These are phyloP conservation scores for Staphylotrichum longicolle DNA, from an alignment of 495 filamentous ascomycete species.

Conservation along the genomic window DNA sequence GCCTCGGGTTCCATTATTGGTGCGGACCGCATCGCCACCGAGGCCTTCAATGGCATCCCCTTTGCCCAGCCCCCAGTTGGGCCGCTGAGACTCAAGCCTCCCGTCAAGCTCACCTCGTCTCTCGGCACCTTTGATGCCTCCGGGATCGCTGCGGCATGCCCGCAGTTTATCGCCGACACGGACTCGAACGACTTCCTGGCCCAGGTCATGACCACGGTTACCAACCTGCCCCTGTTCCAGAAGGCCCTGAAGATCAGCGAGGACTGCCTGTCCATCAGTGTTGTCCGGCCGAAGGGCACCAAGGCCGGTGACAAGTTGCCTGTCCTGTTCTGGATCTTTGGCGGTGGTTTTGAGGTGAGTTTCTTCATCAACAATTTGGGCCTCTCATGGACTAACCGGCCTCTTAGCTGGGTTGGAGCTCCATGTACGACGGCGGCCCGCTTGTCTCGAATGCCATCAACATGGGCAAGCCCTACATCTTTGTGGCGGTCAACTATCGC, in stretches of 20 bases:
- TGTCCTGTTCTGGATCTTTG: conserved; percentile 73
- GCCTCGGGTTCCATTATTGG: conserved; percentile 55
- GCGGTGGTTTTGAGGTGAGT: conserved; percentile 61
- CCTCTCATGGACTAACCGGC: no score
- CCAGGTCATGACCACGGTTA: conserved; percentile 52
- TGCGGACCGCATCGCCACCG: conserved; percentile 26
- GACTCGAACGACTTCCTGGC: conserved; percentile 40
- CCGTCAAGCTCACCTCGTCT: conserved; percentile 40
- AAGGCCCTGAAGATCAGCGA: conserved; percentile 49
- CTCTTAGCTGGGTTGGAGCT: conserved; percentile 45
- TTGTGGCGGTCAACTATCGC: conserved; percentile 64
- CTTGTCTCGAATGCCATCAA: conserved; percentile 53
- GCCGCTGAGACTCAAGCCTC: conserved; percentile 43
- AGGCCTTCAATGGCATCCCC: conserved; percentile 51
- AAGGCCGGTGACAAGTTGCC: conserved; percentile 56
- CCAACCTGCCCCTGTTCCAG: conserved; percentile 59
- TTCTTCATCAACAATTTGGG: no score
- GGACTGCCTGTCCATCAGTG: conserved; percentile 66
- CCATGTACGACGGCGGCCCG: conserved; percentile 56
- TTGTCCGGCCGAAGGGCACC: conserved; percentile 61
- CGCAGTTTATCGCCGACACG: conserved; percentile 53
- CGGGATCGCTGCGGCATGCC: conserved; percentile 50
- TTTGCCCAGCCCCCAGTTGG: conserved; percentile 47
- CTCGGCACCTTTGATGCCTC: conserved; percentile 54
- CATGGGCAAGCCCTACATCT: conserved; percentile 60